phyloP scores from a whole-genome alignment of 352 stramenopile genomes.

The Globisporangium paroecandrum region DNA sequence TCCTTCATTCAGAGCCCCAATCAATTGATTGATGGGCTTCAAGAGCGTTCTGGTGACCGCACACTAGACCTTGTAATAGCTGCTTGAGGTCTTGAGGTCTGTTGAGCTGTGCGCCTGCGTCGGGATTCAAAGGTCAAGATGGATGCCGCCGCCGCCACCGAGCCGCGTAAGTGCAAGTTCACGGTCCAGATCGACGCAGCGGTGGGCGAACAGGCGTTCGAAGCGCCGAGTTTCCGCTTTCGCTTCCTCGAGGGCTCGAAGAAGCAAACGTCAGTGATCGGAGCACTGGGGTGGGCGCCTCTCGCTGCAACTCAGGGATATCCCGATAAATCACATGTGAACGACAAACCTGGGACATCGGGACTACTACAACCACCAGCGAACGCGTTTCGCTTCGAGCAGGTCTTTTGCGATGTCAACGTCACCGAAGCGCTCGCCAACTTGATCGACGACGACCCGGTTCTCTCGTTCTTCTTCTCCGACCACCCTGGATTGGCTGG shows the following conservation, averaged over 20 bases:
- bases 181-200: constrained; percentile 56
- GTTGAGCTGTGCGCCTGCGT: no score
- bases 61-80: not conserved
- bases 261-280: constrained; percentile 45
- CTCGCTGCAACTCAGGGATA: not conserved
- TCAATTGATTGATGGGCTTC: not conserved
- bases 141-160: not conserved
- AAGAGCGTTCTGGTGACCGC: not conserved
- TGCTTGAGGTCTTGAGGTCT: not conserved
- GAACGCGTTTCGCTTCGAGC: constrained; percentile 41
- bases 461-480: constrained; percentile 61
- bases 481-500: constrained; percentile 37
- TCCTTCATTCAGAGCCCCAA: no score
- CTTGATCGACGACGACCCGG: constrained; percentile 52
- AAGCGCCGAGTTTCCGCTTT: constrained; percentile 61
- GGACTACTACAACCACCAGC: not conserved
- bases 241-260: constrained; percentile 64
- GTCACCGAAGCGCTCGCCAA: constrained; percentile 45
- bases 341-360: constrained; percentile 2
- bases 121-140: not conserved
- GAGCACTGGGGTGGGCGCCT: constrained; percentile 30
- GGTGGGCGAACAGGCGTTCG: constrained; percentile 35
- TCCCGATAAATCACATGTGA: not conserved
- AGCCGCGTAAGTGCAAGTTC: constrained; percentile 50
- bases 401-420: constrained; percentile 37